phyloP scores from a whole-genome alignment of 495 filamentous ascomycete genomes.

The Niebla homalea region DNA sequence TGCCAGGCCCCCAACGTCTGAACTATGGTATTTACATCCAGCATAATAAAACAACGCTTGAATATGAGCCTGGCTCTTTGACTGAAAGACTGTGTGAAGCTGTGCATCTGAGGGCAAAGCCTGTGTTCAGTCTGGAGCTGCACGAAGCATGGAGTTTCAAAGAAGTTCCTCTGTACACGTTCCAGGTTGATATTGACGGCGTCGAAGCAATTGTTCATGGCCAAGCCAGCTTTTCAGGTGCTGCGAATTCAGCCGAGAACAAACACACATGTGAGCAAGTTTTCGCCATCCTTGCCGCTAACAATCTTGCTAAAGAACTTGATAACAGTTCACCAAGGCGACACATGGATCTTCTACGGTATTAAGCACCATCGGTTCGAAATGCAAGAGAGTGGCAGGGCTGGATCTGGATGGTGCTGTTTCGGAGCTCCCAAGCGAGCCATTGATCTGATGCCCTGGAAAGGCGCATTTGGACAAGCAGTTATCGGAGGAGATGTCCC shows the following conservation, averaged over 20 bases:
- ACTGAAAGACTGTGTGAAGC: conserved; percentile 6
- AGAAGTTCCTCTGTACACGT: conserved; percentile 3
- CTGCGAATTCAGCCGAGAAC: background rate
- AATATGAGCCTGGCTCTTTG: conserved; percentile 1
- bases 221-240: background rate
- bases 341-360: conserved; percentile 6
- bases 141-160: background rate
- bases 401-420: conserved; percentile 2
- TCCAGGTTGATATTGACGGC: conserved; percentile 7
- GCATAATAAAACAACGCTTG: no score
- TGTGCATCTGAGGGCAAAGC: background rate
- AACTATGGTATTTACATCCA: no score
- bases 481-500: background rate
- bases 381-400: background rate
- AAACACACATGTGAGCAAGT: background rate
- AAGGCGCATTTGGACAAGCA: background rate
- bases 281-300: background rate
- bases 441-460: background rate
- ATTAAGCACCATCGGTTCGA: background rate
- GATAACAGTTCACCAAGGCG: conserved; percentile 2
- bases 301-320: background rate
- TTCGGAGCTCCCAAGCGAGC: conserved; percentile 9
- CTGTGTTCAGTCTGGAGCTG: conserved; percentile 5
- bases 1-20: no score
- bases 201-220: conserved; percentile 10